A percentile compares a stretch with the other conserved stretches of the same genome.
Conservation (phyloP, 495 filamentous ascomycete genomes). For the Amorphotheca resinae region DNA sequence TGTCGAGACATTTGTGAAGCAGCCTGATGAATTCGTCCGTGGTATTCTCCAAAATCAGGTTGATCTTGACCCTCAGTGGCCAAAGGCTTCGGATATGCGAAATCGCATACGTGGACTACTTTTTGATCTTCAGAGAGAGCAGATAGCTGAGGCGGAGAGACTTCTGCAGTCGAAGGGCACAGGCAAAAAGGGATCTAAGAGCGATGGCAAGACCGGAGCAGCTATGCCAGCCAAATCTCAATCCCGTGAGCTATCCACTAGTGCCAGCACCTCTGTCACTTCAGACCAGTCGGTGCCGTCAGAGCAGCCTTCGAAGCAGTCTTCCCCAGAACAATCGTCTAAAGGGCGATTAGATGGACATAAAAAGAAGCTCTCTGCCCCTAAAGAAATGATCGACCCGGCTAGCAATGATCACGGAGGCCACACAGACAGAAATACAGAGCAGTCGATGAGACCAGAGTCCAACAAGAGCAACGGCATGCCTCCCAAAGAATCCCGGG, state of each 20-base stretch:
- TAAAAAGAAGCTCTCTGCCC: too few relatives aligned
- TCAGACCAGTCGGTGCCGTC: background rate
- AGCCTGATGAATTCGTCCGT: slow-evolving; percentile 53
- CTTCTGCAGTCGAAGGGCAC: background rate
- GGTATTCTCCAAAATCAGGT: slow-evolving; percentile 30
- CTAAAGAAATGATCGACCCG: too few relatives aligned
- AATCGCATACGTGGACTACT: slow-evolving; percentile 12
- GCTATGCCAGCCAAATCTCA: background rate
- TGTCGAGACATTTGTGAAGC: slow-evolving; percentile 59
- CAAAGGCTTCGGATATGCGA: slow-evolving; percentile 9
- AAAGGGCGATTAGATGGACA: too few relatives aligned
- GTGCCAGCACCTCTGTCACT: background rate
- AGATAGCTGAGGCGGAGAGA: background rate
- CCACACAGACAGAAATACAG: too few relatives aligned
- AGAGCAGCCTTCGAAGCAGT: background rate
- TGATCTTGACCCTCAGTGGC: background rate
- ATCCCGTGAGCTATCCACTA: background rate
- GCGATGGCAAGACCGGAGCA: background rate
- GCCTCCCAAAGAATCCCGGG: too few relatives aligned
- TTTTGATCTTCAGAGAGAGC: slow-evolving; percentile 12
- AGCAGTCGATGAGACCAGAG: too few relatives aligned
- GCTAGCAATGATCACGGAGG: too few relatives aligned
- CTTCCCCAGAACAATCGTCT: background rate
- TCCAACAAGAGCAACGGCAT: too few relatives aligned
- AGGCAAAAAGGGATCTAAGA: background rate